These are phyloP conservation scores for Funneliformis mosseae DNA, from an alignment of 192 early-diverging fungal species.

Conservation along the genomic window DNA sequence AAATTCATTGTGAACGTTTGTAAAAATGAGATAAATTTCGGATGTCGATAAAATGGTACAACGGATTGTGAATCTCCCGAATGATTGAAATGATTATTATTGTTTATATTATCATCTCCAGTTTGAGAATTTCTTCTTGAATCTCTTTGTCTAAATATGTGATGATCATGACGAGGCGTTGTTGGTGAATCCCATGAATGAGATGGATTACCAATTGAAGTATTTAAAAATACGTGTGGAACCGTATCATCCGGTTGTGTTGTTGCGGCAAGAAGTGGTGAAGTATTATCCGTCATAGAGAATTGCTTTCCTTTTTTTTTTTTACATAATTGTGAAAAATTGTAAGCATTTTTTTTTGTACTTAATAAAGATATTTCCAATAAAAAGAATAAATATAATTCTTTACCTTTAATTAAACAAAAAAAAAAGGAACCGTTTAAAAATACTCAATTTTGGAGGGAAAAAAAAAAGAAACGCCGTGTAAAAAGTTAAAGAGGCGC, in stretches of 20 bases:
- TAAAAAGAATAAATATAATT: no score
- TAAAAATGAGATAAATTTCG: constrained; percentile 36
- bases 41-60: constrained; percentile 20
- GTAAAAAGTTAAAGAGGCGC: no score
- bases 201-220: constrained; percentile 15
- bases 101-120: not conserved
- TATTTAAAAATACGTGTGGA: constrained; percentile 25
- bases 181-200: not conserved
- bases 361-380: no score
- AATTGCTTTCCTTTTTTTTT: no score
- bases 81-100: not conserved
- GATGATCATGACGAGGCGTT: not conserved
- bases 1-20: constrained; percentile 59
- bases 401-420: no score
- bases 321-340: no score
- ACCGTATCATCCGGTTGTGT: not conserved
- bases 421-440: no score
- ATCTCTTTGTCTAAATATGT: not conserved
- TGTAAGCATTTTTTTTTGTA: no score
- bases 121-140: not conserved
- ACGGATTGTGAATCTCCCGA: not conserved
- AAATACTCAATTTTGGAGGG: no score
- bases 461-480: no score
- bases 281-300: not conserved
- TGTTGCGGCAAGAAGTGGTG: constrained; percentile 25